Base-by-base conservation (phyloP, 495 filamentous ascomycete species). In the Cryomyces minteri region DNA sequence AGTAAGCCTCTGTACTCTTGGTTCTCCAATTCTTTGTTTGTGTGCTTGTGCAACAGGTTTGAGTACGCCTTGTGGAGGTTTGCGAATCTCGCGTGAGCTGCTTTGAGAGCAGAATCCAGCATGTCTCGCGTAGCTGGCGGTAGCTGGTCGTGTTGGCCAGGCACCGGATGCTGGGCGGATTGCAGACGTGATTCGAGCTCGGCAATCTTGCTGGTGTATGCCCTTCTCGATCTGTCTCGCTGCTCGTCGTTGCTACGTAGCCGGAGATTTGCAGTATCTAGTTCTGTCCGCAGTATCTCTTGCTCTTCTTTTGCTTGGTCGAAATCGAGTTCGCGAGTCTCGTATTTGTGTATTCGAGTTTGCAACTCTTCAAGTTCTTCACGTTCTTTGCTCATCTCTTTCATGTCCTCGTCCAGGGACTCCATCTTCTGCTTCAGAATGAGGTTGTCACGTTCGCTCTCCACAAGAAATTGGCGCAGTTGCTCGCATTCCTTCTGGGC, bases 381-480 rank as follows among this genome's bases (percentile, higher is more conserved):
- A 40, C 68, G 67, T 29, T 84, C 54, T 32, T 65, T 65, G 53
- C 76, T 70, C 36, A 83, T 58, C 50, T 80, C 71, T 49, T 73
- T 67, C 11, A 77, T 64, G 43, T 70, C 70, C 41, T 67, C 63
- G 47, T 80, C 68, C 7, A 76, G 57, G 25, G 73, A 66, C 44
- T 73, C 64, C 38, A 81, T 64, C 39, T 69, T 70, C 48, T 82
- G 76, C 43, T 72, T 66, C 33, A 71, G 63, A 38, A 59, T 54
- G 39, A 80, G 54, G 48, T 77, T 74, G 48, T 72, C 70, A 4
- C 70, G 64, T 57, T 85, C 80, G 6, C 66, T 72, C 41, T 73
- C 68, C 11, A 72, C 67, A 1, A 84, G 63, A 4, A 82, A 56
- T 38, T 63, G 62, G n/a, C 68, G 67, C 32, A 83, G 59, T 14